A percentile compares a stretch with the other conserved stretches of the same genome.
phyloP scores from a whole-genome alignment of 352 stramenopile genomes.

The Pythium guiyangense region DNA sequence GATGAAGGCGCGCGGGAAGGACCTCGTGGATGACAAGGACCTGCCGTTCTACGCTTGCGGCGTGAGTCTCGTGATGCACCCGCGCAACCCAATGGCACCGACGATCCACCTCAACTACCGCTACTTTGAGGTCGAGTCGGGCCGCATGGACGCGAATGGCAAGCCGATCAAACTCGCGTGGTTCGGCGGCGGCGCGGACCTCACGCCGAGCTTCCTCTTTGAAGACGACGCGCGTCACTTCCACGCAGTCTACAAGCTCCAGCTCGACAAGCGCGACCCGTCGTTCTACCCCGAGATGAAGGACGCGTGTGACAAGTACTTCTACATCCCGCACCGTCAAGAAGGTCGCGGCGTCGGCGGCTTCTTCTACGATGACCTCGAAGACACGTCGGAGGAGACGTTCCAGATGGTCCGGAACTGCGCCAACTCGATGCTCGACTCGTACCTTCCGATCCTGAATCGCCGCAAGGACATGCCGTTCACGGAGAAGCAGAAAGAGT shows the following conservation, averaged over 20 bases:
- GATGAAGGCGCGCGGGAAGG: conserved; percentile 78
- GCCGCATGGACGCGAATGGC: conserved; percentile 73
- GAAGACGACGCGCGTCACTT: conserved; percentile 96
- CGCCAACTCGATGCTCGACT: conserved; percentile 82
- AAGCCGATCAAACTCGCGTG: conserved; percentile 83
- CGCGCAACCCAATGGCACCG: conserved; percentile 90
- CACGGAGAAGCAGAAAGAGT: conserved; percentile 95
- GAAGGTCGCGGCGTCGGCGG: conserved; percentile 95
- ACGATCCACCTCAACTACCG: conserved; percentile 98
- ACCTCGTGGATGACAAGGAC: conserved; percentile 60
- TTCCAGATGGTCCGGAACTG: conserved; percentile 79
- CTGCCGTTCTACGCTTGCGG: conserved; percentile 96
- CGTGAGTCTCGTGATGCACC: conserved; percentile 97
- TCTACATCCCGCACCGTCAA: conserved; percentile 95
- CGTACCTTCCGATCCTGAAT: conserved; percentile 96
- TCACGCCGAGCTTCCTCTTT: conserved; percentile 96
- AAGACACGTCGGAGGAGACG: conserved; percentile 88
- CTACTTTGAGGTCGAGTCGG: conserved; percentile 96
- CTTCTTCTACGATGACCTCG: conserved; percentile 99
- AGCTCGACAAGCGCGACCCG: conserved; percentile 92
- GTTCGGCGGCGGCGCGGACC: conserved; percentile 96
- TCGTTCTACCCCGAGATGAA: conserved; percentile 95
- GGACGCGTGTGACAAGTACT: conserved; percentile 97
- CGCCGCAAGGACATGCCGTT: conserved; percentile 95
- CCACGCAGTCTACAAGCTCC: conserved; percentile 95